These are phyloP conservation scores for Fusarium pseudocircinatum DNA, from an alignment of 2,329 filamentous ascomycete genomes.

Conservation along the genomic window DNA sequence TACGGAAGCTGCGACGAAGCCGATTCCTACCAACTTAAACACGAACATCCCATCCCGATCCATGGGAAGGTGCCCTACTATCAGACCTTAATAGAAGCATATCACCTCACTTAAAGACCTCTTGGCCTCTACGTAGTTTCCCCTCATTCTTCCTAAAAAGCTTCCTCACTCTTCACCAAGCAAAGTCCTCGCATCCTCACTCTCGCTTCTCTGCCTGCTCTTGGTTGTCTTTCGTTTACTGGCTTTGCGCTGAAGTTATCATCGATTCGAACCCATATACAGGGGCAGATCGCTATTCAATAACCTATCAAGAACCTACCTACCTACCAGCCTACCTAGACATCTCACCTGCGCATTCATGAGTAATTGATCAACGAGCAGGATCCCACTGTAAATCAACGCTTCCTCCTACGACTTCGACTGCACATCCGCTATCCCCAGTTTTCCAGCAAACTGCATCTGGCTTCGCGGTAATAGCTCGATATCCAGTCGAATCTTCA, in stretches of 20 bases:
- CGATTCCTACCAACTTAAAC: slow-evolving; percentile 8
- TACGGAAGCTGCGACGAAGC: slow-evolving; percentile 26
- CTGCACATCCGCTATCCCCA: slow-evolving; percentile 8
- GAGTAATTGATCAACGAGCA: slow-evolving; percentile 20
- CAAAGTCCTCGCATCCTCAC: slow-evolving; percentile 15
- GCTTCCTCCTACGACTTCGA: slow-evolving; percentile 10
- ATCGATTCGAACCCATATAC: slow-evolving; percentile 1
- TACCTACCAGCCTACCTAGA: neutral
- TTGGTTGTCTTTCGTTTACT: slow-evolving; percentile 32
- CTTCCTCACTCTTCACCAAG: slow-evolving; percentile 8
- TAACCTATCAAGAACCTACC: neutral
- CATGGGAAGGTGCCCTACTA: slow-evolving; percentile 18
- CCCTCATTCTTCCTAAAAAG: slow-evolving; percentile 21
- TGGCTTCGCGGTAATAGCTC: slow-evolving; percentile 17
- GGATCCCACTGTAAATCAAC: slow-evolving; percentile 11
- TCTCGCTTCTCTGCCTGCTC: slow-evolving; percentile 12
- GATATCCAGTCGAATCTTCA: slow-evolving; percentile 10
- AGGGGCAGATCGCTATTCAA: neutral
- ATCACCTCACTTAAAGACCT: slow-evolving; percentile 33
- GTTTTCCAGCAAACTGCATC: slow-evolving; percentile 17
- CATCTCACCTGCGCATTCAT: slow-evolving; percentile 11
- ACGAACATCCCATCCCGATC: slow-evolving; percentile 13
- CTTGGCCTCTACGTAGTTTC: slow-evolving; percentile 8
- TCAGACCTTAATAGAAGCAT: slow-evolving; percentile 10
- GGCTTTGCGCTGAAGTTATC: slow-evolving; percentile 12